phyloP scores from a whole-genome alignment of 2,329 filamentous ascomycete genomes.

The Xylaria sp. region DNA sequence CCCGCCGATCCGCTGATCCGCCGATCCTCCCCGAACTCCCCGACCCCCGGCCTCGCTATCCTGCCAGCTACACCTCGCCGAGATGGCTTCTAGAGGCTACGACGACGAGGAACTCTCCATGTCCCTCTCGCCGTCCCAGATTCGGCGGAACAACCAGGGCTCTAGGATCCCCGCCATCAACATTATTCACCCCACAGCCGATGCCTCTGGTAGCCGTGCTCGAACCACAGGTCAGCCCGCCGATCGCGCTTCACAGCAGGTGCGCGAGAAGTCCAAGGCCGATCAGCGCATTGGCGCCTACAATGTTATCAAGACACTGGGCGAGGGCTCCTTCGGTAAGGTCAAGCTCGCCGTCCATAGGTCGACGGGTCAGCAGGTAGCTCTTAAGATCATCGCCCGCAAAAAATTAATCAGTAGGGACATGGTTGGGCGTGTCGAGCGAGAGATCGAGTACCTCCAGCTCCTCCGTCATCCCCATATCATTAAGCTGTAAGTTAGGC shows the following conservation, averaged over 20 bases:
- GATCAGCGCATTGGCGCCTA: constrained; percentile 93
- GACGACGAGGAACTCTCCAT: constrained; percentile 88
- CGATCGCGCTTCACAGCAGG: constrained; percentile 49
- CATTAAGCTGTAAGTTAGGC: constrained; percentile 86
- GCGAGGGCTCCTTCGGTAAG: constrained; percentile 98
- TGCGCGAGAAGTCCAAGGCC: constrained; percentile 66
- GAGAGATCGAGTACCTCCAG: constrained; percentile 98
- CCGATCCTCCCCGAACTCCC: background rate
- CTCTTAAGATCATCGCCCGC: constrained; percentile 95
- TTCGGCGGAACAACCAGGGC: constrained; percentile 63
- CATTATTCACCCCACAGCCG: constrained; percentile 51
- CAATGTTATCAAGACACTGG: constrained; percentile 87
- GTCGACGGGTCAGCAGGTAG: constrained; percentile 93
- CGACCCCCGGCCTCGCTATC: constrained; percentile 17
- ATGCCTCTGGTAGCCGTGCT: constrained; percentile 49
- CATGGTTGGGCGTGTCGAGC: constrained; percentile 97
- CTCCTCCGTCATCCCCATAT: constrained; percentile 96
- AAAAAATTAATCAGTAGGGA: constrained; percentile 97
- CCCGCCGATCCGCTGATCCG: background rate
- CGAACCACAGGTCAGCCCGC: constrained; percentile 40
- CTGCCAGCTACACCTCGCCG: constrained; percentile 35
- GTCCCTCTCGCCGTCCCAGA: constrained; percentile 73
- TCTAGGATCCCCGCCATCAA: constrained; percentile 52
- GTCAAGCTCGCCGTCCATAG: constrained; percentile 96
- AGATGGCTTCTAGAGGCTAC: constrained; percentile 68